A percentile compares a stretch with the other conserved stretches of the same genome.
phyloP scores from a whole-genome alignment of 192 early-diverging fungal species.

The Podochytrium sp. region DNA sequence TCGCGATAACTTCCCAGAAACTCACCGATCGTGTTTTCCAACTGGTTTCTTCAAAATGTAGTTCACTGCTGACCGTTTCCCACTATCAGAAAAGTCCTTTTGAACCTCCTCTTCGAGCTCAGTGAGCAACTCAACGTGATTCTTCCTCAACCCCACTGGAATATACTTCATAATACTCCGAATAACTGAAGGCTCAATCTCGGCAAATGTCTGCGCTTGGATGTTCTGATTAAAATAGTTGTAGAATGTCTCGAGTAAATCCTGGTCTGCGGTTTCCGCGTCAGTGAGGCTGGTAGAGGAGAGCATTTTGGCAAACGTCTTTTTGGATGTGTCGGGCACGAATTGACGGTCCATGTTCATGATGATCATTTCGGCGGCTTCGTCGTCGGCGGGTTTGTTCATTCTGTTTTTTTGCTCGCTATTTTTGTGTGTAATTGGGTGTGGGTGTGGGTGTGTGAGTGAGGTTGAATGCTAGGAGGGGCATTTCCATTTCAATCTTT shows the following conservation, averaged over 20 bases:
- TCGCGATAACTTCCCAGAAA: not conserved
- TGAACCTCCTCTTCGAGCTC: slow-evolving; percentile 52
- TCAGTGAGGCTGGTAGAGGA: slow-evolving; percentile 21
- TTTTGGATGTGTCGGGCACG: slow-evolving; percentile 25
- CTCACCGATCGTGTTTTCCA: slow-evolving; percentile 14
- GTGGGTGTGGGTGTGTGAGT: too few relatives aligned
- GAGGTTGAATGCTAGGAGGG: too few relatives aligned
- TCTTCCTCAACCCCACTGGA: slow-evolving; percentile 40
- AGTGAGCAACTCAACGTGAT: slow-evolving; percentile 33
- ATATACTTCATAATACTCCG: slow-evolving; percentile 43
- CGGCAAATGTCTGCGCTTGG: slow-evolving; percentile 43
- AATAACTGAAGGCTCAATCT: slow-evolving; percentile 34
- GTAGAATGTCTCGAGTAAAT: slow-evolving; percentile 52
- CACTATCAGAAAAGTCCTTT: slow-evolving; percentile 52
- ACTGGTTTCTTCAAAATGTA: slow-evolving; percentile 49
- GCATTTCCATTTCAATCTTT: too few relatives aligned
- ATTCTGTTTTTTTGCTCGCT: slow-evolving; percentile 54
- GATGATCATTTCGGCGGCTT: slow-evolving; percentile 44
- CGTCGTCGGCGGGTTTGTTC: slow-evolving; percentile 33
- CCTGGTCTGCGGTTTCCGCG: slow-evolving; percentile 21
- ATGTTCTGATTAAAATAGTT: slow-evolving; percentile 57
- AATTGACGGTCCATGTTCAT: slow-evolving; percentile 42
- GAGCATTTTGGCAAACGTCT: not conserved
- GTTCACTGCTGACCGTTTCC: slow-evolving; percentile 54
- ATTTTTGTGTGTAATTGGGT: not conserved